A percentile compares a stretch with the other conserved stretches of the same genome.
phyloP scores from a whole-genome alignment of 2,329 filamentous ascomycete genomes.

The Aspergillus latus region DNA sequence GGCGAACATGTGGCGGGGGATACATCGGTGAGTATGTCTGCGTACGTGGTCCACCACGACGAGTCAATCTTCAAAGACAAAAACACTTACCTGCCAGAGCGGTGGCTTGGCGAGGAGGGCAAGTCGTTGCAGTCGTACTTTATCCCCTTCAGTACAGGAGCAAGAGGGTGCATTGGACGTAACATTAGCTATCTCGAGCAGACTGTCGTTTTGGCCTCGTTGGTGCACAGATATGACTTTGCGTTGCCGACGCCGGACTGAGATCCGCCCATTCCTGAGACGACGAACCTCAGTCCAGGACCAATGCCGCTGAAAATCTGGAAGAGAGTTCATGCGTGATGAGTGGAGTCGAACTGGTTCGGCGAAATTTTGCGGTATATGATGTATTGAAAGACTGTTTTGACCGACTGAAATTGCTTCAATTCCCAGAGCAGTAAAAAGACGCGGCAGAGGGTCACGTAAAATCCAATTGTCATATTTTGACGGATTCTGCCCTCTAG shows the following conservation, averaged over 20 bases:
- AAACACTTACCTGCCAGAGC: conserved; percentile 41
- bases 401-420: too few species aligned
- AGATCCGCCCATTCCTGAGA: neutral
- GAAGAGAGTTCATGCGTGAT: neutral
- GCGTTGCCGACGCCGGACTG: neutral
- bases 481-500: too few species aligned
- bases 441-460: too few species aligned
- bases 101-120: conserved; percentile 43
- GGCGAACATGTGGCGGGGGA: conserved; percentile 46
- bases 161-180: conserved; percentile 43
- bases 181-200: conserved; percentile 50
- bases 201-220: conserved; percentile 48
- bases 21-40: conserved; percentile 47
- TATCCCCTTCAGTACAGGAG: conserved; percentile 42
- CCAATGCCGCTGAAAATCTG: neutral
- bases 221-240: conserved; percentile 30
- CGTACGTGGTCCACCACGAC: conserved; percentile 39
- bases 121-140: conserved; percentile 42
- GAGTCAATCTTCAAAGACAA: conserved; percentile 38
- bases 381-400: too few species aligned
- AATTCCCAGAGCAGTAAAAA: too few species aligned
- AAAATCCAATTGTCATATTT: too few species aligned
- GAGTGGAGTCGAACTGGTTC: too few species aligned
- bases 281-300: neutral
- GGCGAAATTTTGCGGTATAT: too few species aligned